Evolutionary conservation across 2,329 filamentous ascomycete genomes (phyloP).

Genomic region (Akanthomyces dipterigenus): DNA sequence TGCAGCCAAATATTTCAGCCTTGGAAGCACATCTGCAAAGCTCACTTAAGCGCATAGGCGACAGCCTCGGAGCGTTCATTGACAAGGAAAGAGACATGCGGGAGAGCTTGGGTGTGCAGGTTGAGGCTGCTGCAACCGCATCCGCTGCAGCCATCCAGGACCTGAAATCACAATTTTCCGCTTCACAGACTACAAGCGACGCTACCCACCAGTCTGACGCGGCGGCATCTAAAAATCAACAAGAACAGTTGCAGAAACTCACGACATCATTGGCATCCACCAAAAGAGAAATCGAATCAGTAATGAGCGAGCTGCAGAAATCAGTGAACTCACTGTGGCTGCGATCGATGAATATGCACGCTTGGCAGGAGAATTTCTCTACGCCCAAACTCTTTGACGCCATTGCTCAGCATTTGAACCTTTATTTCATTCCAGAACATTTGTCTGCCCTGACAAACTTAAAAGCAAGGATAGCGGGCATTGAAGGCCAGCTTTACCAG

Average conservation of each 20-base stretch:
- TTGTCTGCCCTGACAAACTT: background rate
- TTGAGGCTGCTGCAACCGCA: constrained; percentile 3
- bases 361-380: constrained; percentile 43
- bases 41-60: background rate
- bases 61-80: constrained; percentile 13
- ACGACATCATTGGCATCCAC: background rate
- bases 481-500: background rate
- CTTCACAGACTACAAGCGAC: background rate
- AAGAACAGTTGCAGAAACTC: background rate
- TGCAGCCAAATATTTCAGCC: background rate
- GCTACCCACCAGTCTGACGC: background rate
- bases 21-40: background rate
- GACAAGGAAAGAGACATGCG: constrained; percentile 16
- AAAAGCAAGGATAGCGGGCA: background rate
- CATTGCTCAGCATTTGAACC: constrained; percentile 32
- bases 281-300: background rate
- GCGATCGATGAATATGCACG: constrained; percentile 29
- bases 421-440: background rate
- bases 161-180: background rate
- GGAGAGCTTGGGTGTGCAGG: constrained; percentile 11
- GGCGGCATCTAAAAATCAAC: background rate
- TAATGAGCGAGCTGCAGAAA: constrained; percentile 21
- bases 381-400: constrained; percentile 34
- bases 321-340: constrained; percentile 24
- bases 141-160: background rate